Evolutionary conservation across 2,329 filamentous ascomycete genomes (phyloP), one percentile per base, ranked within the genome.

Genomic region (Balansia obtecta): DNA sequence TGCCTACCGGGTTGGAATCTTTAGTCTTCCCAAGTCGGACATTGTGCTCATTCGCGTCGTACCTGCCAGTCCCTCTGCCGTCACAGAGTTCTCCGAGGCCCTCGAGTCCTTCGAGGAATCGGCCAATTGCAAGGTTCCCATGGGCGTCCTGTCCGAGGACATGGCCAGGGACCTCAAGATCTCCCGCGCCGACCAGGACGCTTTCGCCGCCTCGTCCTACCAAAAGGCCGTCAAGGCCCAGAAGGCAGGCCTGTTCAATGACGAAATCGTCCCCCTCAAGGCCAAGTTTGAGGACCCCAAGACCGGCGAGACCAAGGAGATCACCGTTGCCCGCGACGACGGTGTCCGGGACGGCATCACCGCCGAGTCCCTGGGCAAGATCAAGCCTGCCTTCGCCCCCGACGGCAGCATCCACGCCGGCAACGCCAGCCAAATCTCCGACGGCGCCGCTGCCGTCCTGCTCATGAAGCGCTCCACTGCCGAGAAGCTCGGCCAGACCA

Each of bases 101-200:
- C 82, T 97, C 56, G 87, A 96, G 64, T 79, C 74, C 60, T 79
- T 91, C 74, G 77, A 81, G 56, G 85, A 93, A 65, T 79, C 90
- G 22, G 86, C 86, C 62, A 94, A 96, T 78, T 98, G 93, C 82
- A 96, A 95, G 73, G 91, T 97, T 3, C 84, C 89, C 66, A 97
- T 97, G 93, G 91, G 91, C 60, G 79, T 89, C 11, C 76, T 97
- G 46, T 95, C 88, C 30, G 93, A 98, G 71, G 70, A 91, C 63
- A 96, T 97, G 91, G 93, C 91, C 58, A 86, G 88, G 70, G 88
- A 89, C 65, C 81, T 85, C 61, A 75, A 77, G 52, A 80, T 97
- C 63, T 63, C 73, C 51, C 85, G 93, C 54, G 71, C 75, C 11
- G 72, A 77, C 48, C 93, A 97, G 70, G 93, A 98, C 66, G 80